Evolutionary conservation across 495 filamentous ascomycete species (phyloP), one percentile per base, ranked within the genome.

Genomic region (Aspergillus asperescens): DNA sequence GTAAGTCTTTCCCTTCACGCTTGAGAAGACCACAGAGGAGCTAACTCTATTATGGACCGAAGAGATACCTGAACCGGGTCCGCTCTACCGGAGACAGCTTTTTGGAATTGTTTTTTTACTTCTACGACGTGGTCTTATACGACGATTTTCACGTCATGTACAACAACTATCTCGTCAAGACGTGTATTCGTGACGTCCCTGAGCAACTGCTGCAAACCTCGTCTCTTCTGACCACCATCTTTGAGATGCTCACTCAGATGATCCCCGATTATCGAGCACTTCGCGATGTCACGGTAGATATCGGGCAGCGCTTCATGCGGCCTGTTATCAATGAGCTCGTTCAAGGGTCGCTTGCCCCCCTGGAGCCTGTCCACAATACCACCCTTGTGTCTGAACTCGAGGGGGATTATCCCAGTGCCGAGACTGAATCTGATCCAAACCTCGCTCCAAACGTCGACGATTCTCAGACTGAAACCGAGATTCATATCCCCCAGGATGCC

Each of bases 41-140:
- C 35, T 27, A 35, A 47, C 45, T 32, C 7, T 15, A 4, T 12
- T 37, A 24, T 4, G n/a, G 31, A 19, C 37, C 46, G 3, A 12
- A 47, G 13, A 69, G 63, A 4, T 52, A 57, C 34, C 51, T 71
- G 31, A 49, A 52, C 10, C 61, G 59, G 24, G 53, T 63, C 2
- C 61, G 56, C 5, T n/a, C 34, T 4, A 18, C 58, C 10, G 68
- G 69, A 42, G 48, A 60, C 10, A 40, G 22, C 1, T 57, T 71
- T 5, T 56, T 71, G 1, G 13, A 45, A 16, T 16, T 58, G 31
- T 63, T 62, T 43, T 41, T 61, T 8, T 48, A 63, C 4, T 43
- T 71, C 2, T 71, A 57, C 42, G 65, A 69, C 22, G 32, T 48
- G 29, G 69, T 61, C 57, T 39, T 71, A 16, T 65, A 65, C 50